These are phyloP conservation scores for Gracilaria caudata DNA, from an alignment of 23 red algal genomes.

Conservation along the genomic window DNA sequence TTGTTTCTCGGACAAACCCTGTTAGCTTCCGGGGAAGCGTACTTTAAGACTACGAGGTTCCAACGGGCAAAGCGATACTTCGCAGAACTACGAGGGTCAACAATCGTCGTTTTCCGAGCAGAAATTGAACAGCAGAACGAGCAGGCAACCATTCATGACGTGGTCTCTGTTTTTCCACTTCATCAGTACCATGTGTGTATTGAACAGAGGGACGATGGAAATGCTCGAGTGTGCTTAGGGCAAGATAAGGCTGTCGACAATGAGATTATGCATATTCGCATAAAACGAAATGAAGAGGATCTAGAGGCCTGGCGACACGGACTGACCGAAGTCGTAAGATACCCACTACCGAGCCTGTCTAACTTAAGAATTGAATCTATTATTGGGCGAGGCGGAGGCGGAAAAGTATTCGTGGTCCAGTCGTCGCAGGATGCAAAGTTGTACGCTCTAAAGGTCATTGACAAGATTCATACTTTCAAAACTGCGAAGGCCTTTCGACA, in stretches of 20 bases:
- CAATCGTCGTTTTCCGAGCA: slow-evolving; percentile 40
- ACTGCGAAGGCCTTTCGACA: slow-evolving; percentile 60
- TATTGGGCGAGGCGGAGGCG: slow-evolving; percentile 76
- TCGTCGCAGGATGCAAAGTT: slow-evolving; percentile 24
- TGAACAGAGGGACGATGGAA: slow-evolving; percentile 16
- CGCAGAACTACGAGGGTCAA: slow-evolving; percentile 44
- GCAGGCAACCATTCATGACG: not conserved
- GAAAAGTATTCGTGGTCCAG: slow-evolving; percentile 75
- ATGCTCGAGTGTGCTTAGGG: slow-evolving; percentile 24
- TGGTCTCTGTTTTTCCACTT: slow-evolving; percentile 52
- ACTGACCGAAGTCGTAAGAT: not conserved
- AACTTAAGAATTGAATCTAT: slow-evolving; percentile 51
- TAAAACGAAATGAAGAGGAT: slow-evolving; percentile 36
- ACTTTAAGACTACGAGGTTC: slow-evolving; percentile 46
- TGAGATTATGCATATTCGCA: slow-evolving; percentile 34
- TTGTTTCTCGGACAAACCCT: slow-evolving; percentile 19
- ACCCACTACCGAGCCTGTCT: slow-evolving; percentile 35
- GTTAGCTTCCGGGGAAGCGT: slow-evolving; percentile 44
- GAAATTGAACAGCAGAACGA: not conserved
- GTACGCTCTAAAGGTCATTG: slow-evolving; percentile 78
- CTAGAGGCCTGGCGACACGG: slow-evolving; percentile 35
- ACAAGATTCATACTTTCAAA: slow-evolving; percentile 64
- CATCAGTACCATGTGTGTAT: slow-evolving; percentile 51
- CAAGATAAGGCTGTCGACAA: not conserved
- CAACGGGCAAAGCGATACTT: slow-evolving; percentile 43